Base-by-base conservation (phyloP, 1,139 yeast genomes). In the Zhuliangozyma parablackwelliae region DNA sequence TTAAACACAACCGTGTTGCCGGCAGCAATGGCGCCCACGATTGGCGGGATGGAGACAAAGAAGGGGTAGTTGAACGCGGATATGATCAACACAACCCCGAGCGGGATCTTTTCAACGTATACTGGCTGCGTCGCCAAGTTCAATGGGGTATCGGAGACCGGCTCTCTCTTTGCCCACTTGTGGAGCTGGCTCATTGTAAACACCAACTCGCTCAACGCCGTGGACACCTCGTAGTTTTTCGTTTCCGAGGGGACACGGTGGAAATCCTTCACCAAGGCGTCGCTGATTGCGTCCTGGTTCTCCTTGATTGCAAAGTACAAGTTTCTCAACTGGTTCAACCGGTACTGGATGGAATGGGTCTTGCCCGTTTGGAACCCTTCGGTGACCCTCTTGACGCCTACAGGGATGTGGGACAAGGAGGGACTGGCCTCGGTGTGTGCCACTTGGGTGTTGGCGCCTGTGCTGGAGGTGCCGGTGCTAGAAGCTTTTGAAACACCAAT, bases 11-110 rank as follows among this genome's bases (percentile, higher is more conserved):
- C 92, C 7, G 82, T 70, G 57, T 90, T 89, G 11, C 97, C 97
- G n/a, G 85, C 88, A 2, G 96, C 88, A 47, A 90, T 65, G 1
- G 96, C 96, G 20, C 88, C 87, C 26, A 80, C 72, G 21, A 89
- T 54, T 0, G 96, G 89, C 11, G 76, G 67, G 20, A 88, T 46
- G 0, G 87, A 54, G 45, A 90, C 65, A 33, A 75, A 47, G 36
- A 86, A 57, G 1, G 97, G 97, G 57, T 83, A 90, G 62, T 90
- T 90, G 75, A 85, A 89, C 0, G 97, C 96, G 1, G 88, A 65
- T 39, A 89, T 78, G 36, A 90, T 68, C 46, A 89, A 69, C 2
- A 85, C 83, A 5, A 78, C 74, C 2, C 97, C 97, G 43, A 79
- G 57, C 1, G 97, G 92, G 33, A 78, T 77, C 46, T 72, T 73